These are phyloP conservation scores for Suhomyces atakaporum DNA, from an alignment of 1,139 yeast genomes.

Conservation along the genomic window DNA sequence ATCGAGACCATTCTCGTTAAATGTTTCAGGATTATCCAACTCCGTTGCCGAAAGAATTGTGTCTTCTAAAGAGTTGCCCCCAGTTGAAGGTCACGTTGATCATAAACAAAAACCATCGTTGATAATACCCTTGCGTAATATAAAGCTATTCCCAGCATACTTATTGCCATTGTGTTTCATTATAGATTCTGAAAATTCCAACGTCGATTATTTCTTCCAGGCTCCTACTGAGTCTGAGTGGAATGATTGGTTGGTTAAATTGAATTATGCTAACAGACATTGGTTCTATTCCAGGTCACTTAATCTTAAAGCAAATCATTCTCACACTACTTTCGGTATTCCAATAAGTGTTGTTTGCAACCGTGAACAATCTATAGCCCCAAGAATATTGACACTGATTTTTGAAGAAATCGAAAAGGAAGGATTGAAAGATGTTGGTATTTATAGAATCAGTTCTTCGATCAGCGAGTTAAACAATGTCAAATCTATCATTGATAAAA, in stretches of 20 bases:
- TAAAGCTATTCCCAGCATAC: constrained; percentile 57
- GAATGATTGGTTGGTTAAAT: constrained; percentile 69
- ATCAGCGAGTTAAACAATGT: constrained; percentile 72
- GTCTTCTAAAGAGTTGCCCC: constrained; percentile 61
- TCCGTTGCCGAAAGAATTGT: constrained; percentile 51
- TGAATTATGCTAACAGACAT: constrained; percentile 53
- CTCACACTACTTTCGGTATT: constrained; percentile 75
- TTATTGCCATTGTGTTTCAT: constrained; percentile 60
- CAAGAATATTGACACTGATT: constrained; percentile 64
- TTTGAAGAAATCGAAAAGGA: constrained; percentile 76
- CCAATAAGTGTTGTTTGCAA: constrained; percentile 76
- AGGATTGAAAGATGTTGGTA: constrained; percentile 88
- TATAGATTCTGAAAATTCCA: constrained; percentile 53
- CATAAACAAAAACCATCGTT: constrained; percentile 57
- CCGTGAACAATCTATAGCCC: constrained; percentile 64
- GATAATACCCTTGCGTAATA: constrained; percentile 55
- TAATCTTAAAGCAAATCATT: constrained; percentile 33
- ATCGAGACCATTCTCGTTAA: constrained; percentile 38
- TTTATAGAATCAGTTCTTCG: constrained; percentile 91
- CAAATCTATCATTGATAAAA: constrained; percentile 71
- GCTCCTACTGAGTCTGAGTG: constrained; percentile 64
- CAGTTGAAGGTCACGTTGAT: constrained; percentile 42
- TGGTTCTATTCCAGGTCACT: constrained; percentile 54
- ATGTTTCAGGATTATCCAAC: constrained; percentile 24
- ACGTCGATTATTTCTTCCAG: constrained; percentile 67